Base-by-base conservation (phyloP, 2,329 filamentous ascomycete species). In the Acephala macrosclerotiorum region DNA sequence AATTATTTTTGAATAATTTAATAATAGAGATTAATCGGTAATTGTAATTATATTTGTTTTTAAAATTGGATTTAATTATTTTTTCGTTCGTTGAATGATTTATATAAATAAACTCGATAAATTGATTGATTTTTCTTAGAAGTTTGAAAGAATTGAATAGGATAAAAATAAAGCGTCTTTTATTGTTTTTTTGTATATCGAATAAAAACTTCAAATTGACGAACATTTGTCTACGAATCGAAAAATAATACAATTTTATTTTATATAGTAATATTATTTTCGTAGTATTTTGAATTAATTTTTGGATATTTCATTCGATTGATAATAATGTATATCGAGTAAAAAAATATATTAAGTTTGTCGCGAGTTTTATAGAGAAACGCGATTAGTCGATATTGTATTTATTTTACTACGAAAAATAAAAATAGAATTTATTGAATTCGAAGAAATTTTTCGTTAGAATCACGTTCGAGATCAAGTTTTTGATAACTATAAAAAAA, bases 61-160 rank as follows among this genome's bases (percentile, higher is more conserved):
- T n/a, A n/a, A n/a, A n/a, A n/a, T n/a, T n/a, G n/a, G n/a, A n/a
- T n/a, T n/a, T n/a, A n/a, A n/a, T n/a, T n/a, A n/a, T n/a, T n/a
- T n/a, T n/a, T n/a, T n/a, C n/a, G n/a, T n/a, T n/a, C n/a, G n/a
- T 26, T 29, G 22, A 25, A 36, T 68, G 20, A 60, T 68, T 20
- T 22, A 69, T 51, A 22, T 64, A 0, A 25, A 66, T 51, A 40
- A 12, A 18, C 61, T 40, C 29, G 16, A 42, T 40, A 53, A 36
- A 36, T 2, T 60, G 18, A 61, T 38, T 6, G 58, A 53, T 55
- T 70, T 70, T 45, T 66, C 60, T 42, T 33, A 70, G 42, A 60
- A 68, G 25, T 66, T 60, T 60, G 59, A 57, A 1, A 58, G 33
- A 36, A 49, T 59, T n/a, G 57, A 57, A 2, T 51, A 60, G 1